Evolutionary conservation across 31 red algal genomes (phyloP).

Genomic region (Odonthalia washingtoniensis): DNA sequence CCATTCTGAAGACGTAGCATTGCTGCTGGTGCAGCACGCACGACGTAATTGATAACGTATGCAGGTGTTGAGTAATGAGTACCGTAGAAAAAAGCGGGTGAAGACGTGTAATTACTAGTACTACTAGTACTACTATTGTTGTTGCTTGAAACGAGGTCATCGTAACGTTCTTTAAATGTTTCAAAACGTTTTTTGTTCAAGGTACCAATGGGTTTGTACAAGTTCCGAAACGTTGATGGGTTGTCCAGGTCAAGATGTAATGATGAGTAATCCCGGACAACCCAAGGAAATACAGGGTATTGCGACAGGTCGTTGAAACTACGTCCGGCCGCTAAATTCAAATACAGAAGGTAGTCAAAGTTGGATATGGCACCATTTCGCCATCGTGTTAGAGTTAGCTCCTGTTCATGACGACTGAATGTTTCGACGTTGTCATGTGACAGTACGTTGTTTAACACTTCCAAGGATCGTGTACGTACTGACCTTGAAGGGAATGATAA

Average conservation of each 20-base stretch:
- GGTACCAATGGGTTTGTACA: slow-evolving; percentile 77
- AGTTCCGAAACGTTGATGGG: slow-evolving; percentile 69
- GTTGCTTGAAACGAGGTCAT: too few relatives aligned
- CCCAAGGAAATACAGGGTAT: slow-evolving; percentile 95
- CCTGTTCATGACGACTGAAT: slow-evolving; percentile 54
- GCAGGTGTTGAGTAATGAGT: slow-evolving; percentile 93
- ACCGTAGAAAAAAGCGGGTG: slow-evolving; percentile 87
- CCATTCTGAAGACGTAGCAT: slow-evolving; percentile 86
- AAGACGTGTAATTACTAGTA: too few relatives aligned
- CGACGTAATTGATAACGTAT: slow-evolving; percentile 78
- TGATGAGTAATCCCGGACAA: slow-evolving; percentile 75
- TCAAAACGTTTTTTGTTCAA: slow-evolving; percentile 43
- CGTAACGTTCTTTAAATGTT: slow-evolving; percentile 58
- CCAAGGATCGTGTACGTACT: slow-evolving; percentile 42
- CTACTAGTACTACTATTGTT: too few relatives aligned
- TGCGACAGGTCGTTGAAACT: slow-evolving; percentile 91
- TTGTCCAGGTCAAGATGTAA: slow-evolving; percentile 61
- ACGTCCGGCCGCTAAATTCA: slow-evolving; percentile 82
- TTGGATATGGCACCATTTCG: slow-evolving; percentile 66
- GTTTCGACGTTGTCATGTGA: slow-evolving; percentile 19
- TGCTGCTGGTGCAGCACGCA: slow-evolving; percentile 80
- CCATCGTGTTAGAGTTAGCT: slow-evolving; percentile 64
- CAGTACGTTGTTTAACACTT: slow-evolving; percentile 35
- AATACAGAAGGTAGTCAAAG: slow-evolving; percentile 84
- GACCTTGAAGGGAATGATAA: slow-evolving; percentile 47